phyloP scores from a whole-genome alignment of 176 grass and related monocot genomes.

The Triticum turgidum region DNA sequence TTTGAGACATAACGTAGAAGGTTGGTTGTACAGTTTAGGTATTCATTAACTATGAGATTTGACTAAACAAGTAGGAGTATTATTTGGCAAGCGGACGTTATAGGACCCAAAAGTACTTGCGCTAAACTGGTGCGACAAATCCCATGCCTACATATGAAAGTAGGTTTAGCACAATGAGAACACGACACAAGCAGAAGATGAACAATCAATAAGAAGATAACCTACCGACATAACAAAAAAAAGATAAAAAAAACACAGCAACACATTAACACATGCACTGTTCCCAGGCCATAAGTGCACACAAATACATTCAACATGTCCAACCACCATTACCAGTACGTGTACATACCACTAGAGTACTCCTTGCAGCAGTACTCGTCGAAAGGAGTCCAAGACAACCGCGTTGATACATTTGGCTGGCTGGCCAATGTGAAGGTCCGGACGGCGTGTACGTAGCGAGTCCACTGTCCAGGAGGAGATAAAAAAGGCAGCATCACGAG shows the following conservation, averaged over 20 bases:
- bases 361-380: neutral
- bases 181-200: neutral
- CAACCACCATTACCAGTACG: neutral
- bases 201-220: neutral
- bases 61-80: neutral
- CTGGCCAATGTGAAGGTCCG: neutral
- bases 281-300: neutral
- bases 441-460: neutral
- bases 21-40: constrained; percentile 14
- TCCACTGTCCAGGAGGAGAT: neutral
- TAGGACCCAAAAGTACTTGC: neutral
- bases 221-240: neutral
- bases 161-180: neutral
- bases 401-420: neutral
- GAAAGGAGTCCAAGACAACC: neutral
- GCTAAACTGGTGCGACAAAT: neutral
- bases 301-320: neutral
- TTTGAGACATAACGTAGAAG: neutral
- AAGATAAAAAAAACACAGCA: too few relatives aligned
- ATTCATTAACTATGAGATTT: neutral
- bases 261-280: neutral
- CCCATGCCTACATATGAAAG: neutral
- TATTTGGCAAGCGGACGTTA: neutral
- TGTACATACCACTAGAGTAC: too few relatives aligned
- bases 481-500: neutral